phyloP scores from a whole-genome alignment of 441 rosid species.

The Eutrema salsugineum region DNA sequence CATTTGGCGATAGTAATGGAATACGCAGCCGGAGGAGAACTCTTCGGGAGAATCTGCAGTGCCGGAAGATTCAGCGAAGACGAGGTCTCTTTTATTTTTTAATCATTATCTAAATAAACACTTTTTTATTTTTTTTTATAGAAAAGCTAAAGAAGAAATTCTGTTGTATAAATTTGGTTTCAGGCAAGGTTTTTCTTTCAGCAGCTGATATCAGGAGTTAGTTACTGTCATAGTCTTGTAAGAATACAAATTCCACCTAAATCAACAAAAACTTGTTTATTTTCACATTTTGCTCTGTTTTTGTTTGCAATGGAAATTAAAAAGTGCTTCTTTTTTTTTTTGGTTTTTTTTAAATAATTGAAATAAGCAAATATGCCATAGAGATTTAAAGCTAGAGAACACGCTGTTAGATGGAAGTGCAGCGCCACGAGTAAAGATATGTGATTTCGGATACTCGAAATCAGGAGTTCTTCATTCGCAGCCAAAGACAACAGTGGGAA shows the following conservation, averaged over 20 bases:
- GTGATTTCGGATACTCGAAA: conserved; percentile 91
- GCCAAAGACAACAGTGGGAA: conserved; percentile 76
- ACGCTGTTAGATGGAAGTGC: conserved; percentile 75
- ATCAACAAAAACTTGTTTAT: background rate
- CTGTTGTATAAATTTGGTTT: background rate
- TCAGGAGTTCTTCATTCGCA: conserved; percentile 61
- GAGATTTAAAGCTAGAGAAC: conserved; percentile 92
- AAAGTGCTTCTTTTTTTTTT: background rate
- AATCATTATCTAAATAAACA: background rate
- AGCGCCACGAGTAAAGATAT: conserved; percentile 76
- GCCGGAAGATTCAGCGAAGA: conserved; percentile 97
- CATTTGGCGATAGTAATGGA: conserved; percentile 91
- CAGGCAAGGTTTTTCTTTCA: conserved; percentile 94
- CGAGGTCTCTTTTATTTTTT: conserved; percentile 44
- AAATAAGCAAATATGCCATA: conserved; percentile 69
- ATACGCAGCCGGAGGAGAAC: conserved; percentile 97
- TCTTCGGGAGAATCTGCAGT: conserved; percentile 74
- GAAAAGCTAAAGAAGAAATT: background rate
- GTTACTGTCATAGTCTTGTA: conserved; percentile 88
- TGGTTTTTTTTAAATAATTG: background rate
- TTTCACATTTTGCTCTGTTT: background rate
- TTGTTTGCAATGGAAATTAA: background rate
- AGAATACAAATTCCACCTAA: background rate
- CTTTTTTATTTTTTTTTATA: background rate
- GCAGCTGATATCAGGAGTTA: conserved; percentile 81